These are phyloP conservation scores for Coemansia biformis DNA, from an alignment of 192 early-diverging fungal species.

Conservation along the genomic window DNA sequence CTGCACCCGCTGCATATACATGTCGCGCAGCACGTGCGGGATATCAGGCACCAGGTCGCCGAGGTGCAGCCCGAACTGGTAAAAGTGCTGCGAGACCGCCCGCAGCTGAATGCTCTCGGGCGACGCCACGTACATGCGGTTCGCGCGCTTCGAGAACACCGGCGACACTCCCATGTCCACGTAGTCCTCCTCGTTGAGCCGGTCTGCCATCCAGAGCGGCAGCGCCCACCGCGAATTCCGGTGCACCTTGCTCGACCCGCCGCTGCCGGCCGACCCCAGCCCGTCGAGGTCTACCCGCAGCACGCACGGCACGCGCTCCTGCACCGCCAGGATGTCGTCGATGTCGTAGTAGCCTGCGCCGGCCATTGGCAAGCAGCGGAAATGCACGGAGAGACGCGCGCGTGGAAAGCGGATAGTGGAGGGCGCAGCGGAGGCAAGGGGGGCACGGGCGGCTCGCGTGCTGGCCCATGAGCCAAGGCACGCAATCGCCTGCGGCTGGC, in stretches of 20 bases:
- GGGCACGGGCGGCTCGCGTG: no score
- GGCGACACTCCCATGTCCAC: conserved; percentile 46
- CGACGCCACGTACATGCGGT: conserved; percentile 50
- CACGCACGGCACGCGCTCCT: conserved; percentile 49
- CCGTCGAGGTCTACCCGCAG: conserved; percentile 47
- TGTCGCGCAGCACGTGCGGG: conserved; percentile 39
- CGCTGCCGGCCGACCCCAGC: conserved; percentile 40
- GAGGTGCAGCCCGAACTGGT: conserved; percentile 48
- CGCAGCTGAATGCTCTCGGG: conserved; percentile 47
- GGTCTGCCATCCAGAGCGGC: conserved; percentile 52
- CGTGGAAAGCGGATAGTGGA: conserved; percentile 3
- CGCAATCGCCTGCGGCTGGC: no score
- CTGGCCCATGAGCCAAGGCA: no score
- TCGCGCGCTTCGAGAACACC: conserved; percentile 45
- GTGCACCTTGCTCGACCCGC: conserved; percentile 43
- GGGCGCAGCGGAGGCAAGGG: background rate
- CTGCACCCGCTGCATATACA: conserved; percentile 45
- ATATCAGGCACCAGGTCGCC: conserved; percentile 46
- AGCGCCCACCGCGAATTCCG: conserved; percentile 48
- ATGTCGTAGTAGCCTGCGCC: conserved; percentile 46
- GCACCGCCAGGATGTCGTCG: conserved; percentile 47
- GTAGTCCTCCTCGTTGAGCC: conserved; percentile 47
- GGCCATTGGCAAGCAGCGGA: no score
- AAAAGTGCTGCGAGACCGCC: conserved; percentile 42
- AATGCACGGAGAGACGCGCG: background rate